phyloP scores from a whole-genome alignment of 371 early-diverging fungal species.

The Nematocida sp. region DNA sequence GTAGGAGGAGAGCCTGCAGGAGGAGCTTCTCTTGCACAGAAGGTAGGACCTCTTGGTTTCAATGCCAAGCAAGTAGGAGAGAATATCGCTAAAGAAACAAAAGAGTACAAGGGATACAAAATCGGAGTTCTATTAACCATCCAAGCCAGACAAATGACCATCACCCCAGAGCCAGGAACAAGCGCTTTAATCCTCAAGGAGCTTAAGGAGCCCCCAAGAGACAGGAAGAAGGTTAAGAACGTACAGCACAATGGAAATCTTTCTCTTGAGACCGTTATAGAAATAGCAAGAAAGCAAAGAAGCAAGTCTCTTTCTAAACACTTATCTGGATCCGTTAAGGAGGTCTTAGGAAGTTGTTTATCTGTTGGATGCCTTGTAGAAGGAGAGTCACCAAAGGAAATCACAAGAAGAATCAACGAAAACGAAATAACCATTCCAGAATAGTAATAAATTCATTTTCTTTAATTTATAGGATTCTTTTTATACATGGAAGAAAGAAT shows the following conservation, averaged over 20 bases:
- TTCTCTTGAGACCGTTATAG: slow-evolving; percentile 75
- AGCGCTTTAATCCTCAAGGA: slow-evolving; percentile 93
- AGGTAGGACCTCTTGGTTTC: slow-evolving; percentile 98
- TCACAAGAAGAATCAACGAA: slow-evolving; percentile 71
- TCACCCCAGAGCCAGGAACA: slow-evolving; percentile 90
- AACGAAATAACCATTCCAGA: slow-evolving; percentile 81
- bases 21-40: slow-evolving; percentile 94
- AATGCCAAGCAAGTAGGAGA: slow-evolving; percentile 99
- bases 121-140: slow-evolving; percentile 93
- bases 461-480: background rate
- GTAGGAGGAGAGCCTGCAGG: slow-evolving; percentile 96
- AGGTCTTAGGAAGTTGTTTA: slow-evolving; percentile 90
- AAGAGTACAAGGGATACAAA: slow-evolving; percentile 94
- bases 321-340: slow-evolving; percentile 86
- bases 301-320: slow-evolving; percentile 81
- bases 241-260: slow-evolving; percentile 67
- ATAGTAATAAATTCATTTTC: slow-evolving; percentile 51
- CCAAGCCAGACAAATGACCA: slow-evolving; percentile 97
- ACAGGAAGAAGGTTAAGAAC: slow-evolving; percentile 99
- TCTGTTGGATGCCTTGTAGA: slow-evolving; percentile 92
- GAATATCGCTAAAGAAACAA: slow-evolving; percentile 97
- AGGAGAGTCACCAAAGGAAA: slow-evolving; percentile 77
- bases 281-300: slow-evolving; percentile 85
- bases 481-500: background rate
- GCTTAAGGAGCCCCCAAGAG: slow-evolving; percentile 93